Percentiles rank a stretch among this genome's conserved stretches.
Evolutionary conservation across 148 eudicot genomes (phyloP).

Genomic region (Fagopyrum homotropicum): DNA sequence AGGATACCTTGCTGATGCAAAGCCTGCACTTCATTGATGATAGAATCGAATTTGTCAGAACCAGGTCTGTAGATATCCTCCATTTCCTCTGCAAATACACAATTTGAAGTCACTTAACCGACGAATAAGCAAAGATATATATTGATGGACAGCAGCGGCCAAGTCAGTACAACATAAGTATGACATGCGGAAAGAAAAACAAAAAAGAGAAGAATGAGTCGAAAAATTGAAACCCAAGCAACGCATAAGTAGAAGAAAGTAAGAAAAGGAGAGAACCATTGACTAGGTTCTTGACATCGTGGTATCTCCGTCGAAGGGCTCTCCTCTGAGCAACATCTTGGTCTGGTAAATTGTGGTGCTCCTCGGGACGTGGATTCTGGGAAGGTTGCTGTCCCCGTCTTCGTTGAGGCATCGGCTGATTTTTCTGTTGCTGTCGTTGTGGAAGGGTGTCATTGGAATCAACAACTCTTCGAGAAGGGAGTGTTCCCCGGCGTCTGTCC

Average conservation of each 20-base stretch:
- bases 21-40: slow-evolving; percentile 65
- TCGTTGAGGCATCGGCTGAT: neutral
- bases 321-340: slow-evolving; percentile 40
- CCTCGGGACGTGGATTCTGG: neutral
- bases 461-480: neutral
- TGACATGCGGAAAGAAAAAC: neutral
- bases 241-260: neutral
- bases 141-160: neutral
- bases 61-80: slow-evolving; percentile 48
- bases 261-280: slow-evolving; percentile 31
- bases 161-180: neutral
- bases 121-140: neutral
- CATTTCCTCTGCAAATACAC: slow-evolving; percentile 44
- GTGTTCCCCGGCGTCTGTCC: neutral
- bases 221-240: neutral
- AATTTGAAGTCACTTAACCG: neutral
- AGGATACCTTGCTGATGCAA: slow-evolving; percentile 73
- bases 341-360: slow-evolving; percentile 5
- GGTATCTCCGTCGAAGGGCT: slow-evolving; percentile 62
- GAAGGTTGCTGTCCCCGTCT: slow-evolving; percentile 1
- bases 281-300: slow-evolving; percentile 60
- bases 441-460: neutral
- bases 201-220: neutral
- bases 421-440: neutral
- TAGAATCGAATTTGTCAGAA: slow-evolving; percentile 46